These are phyloP conservation scores for Diaporthe citriasiana DNA, from an alignment of 2,329 filamentous ascomycete species.

Conservation along the genomic window DNA sequence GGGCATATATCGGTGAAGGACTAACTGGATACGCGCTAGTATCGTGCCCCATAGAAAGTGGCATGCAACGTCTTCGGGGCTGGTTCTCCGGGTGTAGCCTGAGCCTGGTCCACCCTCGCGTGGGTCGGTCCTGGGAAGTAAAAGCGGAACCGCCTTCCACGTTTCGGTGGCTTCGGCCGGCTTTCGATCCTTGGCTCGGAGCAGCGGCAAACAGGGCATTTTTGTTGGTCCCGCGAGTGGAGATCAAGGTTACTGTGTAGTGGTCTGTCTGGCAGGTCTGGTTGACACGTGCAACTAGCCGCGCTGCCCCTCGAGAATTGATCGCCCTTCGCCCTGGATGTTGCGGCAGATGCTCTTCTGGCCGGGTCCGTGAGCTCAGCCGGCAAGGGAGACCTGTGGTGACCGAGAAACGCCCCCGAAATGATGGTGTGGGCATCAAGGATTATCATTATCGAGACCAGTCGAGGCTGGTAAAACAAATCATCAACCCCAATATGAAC, in stretches of 20 bases:
- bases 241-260: neutral
- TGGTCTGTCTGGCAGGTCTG: neutral
- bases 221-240: too few species aligned
- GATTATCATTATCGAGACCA: neutral
- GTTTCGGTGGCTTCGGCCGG: neutral
- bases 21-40: neutral
- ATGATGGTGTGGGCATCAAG: neutral
- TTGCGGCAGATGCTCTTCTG: neutral
- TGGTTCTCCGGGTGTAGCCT: constrained; percentile 1
- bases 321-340: neutral
- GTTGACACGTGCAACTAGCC: too few species aligned
- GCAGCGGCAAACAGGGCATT: neutral
- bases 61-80: constrained; percentile 14
- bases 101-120: too few species aligned
- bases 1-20: constrained; percentile 4
- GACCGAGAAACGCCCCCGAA: neutral
- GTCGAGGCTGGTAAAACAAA: neutral
- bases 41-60: neutral
- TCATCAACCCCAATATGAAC: neutral
- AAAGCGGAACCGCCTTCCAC: neutral
- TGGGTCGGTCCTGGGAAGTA: neutral
- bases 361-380: neutral
- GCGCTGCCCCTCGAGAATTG: too few species aligned
- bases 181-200: neutral
- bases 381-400: neutral